Percentiles rank a stretch among this genome's conserved stretches.
Conservation (phyloP, 1,139 yeast species). For the Protomyces lactucae-debilis region DNA sequence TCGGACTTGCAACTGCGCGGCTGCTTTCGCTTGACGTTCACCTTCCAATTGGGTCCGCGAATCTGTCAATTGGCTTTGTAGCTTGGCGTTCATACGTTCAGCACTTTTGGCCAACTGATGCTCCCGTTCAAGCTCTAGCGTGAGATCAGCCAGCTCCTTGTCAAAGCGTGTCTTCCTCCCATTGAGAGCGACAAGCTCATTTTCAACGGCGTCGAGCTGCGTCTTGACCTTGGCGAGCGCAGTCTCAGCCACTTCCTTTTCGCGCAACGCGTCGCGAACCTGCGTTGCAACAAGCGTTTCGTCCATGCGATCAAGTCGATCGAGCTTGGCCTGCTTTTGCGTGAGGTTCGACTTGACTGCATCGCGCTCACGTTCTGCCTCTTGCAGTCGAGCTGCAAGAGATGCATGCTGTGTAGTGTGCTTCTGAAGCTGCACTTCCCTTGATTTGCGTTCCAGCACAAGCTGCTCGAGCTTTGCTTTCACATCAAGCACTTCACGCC, state of each 20-base stretch:
- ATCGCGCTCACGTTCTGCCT: slow-evolving; percentile 5
- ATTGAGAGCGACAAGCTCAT: background rate
- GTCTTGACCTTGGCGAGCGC: background rate
- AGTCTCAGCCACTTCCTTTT: slow-evolving; percentile 4
- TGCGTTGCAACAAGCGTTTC: slow-evolving; percentile 12
- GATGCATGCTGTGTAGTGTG: background rate
- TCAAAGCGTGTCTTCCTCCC: slow-evolving; percentile 1
- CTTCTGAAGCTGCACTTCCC: slow-evolving; percentile 6
- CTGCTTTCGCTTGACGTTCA: slow-evolving; percentile 13
- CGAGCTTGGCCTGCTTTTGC: slow-evolving; percentile 9
- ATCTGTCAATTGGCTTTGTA: slow-evolving; percentile 1
- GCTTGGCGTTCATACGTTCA: background rate
- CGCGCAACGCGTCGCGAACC: slow-evolving; percentile 12
- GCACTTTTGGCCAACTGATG: slow-evolving; percentile 18
- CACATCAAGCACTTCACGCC: slow-evolving; percentile 21
- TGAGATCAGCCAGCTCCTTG: slow-evolving; percentile 19
- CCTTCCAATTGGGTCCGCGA: slow-evolving; percentile 9
- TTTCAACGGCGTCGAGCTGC: background rate
- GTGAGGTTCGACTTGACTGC: slow-evolving; percentile 1
- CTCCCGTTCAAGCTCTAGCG: slow-evolving; percentile 15
- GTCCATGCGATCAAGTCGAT: slow-evolving; percentile 11
- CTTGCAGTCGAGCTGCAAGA: background rate
- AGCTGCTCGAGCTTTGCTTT: slow-evolving; percentile 14
- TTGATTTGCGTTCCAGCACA: slow-evolving; percentile 4
- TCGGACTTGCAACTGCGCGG: slow-evolving; percentile 8